phyloP scores from a whole-genome alignment of 495 filamentous ascomycete genomes.

The Podospora sp. region DNA sequence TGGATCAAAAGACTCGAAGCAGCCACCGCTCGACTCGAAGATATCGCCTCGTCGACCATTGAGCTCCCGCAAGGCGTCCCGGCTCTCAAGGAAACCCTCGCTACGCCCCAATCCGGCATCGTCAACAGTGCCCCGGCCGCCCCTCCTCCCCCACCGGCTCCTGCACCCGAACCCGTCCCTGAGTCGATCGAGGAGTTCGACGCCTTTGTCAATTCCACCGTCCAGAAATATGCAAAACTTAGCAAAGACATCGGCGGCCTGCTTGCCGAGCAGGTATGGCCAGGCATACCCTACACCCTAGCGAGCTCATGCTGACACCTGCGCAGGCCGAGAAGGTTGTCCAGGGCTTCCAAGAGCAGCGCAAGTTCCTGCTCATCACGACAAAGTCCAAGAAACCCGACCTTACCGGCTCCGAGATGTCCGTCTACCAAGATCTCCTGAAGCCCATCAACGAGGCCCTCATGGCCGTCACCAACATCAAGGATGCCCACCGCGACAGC shows the following conservation, averaged over 20 bases:
- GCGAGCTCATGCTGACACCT: background rate
- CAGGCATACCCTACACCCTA: too few relatives aligned
- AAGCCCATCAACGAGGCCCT: conserved; percentile 81
- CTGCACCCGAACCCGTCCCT: conserved; percentile 62
- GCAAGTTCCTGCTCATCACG: conserved; percentile 83
- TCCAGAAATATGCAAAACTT: conserved; percentile 75
- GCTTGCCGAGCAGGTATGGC: conserved; percentile 75
- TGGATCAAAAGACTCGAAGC: conserved; percentile 83
- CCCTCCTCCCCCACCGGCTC: conserved; percentile 31
- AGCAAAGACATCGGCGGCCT: conserved; percentile 77
- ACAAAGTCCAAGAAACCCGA: conserved; percentile 93
- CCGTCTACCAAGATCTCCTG: conserved; percentile 64
- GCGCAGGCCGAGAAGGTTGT: conserved; percentile 42
- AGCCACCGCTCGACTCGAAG: conserved; percentile 92
- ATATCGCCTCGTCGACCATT: conserved; percentile 79
- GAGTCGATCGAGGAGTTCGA: conserved; percentile 85
- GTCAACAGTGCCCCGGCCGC: conserved; percentile 35
- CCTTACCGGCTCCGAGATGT: conserved; percentile 64
- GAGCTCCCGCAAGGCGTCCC: conserved; percentile 55
- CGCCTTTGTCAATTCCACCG: conserved; percentile 69
- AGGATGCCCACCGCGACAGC: conserved; percentile 73
- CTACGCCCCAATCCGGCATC: conserved; percentile 33
- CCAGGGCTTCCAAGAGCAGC: conserved; percentile 72
- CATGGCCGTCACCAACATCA: conserved; percentile 71
- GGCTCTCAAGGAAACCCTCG: conserved; percentile 40